A percentile compares a stretch with the other conserved stretches of the same genome.
phyloP scores from a whole-genome alignment of 2,329 filamentous ascomycete species.

The Hymenoscyphus albidus region DNA sequence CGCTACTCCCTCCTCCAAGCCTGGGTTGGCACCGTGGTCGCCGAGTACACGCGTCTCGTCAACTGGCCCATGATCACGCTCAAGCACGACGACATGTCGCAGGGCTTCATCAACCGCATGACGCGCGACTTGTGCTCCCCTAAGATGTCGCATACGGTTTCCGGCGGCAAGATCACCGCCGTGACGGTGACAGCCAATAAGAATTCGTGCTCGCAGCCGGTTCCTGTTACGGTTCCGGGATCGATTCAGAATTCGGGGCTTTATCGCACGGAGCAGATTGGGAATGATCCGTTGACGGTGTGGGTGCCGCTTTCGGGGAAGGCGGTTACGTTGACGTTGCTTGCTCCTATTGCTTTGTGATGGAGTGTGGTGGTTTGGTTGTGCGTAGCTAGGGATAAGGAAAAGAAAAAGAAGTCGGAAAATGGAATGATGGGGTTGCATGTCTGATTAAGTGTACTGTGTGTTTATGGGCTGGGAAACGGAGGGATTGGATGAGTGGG shows the following conservation, averaged over 20 bases:
- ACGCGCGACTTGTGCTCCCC: slow-evolving; percentile 17
- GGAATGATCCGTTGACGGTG: slow-evolving; percentile 45
- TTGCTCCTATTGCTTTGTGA: slow-evolving; percentile 1
- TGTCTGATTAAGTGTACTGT: no score
- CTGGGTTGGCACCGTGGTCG: slow-evolving; percentile 26
- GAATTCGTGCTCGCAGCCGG: slow-evolving; percentile 6
- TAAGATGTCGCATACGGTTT: not conserved
- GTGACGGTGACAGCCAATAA: slow-evolving; percentile 36
- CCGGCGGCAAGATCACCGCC: slow-evolving; percentile 6
- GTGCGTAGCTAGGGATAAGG: no score
- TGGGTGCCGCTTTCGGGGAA: slow-evolving; percentile 22
- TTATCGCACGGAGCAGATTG: slow-evolving; percentile 39
- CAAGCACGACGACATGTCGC: slow-evolving; percentile 41
- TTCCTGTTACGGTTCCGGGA: slow-evolving; percentile 34
- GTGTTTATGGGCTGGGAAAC: no score
- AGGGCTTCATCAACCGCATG: slow-evolving; percentile 45
- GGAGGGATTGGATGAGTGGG: no score
- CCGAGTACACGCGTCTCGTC: slow-evolving; percentile 26
- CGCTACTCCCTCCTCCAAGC: slow-evolving; percentile 21
- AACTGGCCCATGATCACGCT: slow-evolving; percentile 51
- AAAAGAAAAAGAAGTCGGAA: no score
- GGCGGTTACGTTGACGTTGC: not conserved
- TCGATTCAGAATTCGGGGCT: not conserved
- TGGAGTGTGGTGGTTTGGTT: no score
- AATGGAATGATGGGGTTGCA: no score